These are phyloP conservation scores for Yamadazyma ubonensis DNA, from an alignment of 805 yeast genomes.

Conservation along the genomic window DNA sequence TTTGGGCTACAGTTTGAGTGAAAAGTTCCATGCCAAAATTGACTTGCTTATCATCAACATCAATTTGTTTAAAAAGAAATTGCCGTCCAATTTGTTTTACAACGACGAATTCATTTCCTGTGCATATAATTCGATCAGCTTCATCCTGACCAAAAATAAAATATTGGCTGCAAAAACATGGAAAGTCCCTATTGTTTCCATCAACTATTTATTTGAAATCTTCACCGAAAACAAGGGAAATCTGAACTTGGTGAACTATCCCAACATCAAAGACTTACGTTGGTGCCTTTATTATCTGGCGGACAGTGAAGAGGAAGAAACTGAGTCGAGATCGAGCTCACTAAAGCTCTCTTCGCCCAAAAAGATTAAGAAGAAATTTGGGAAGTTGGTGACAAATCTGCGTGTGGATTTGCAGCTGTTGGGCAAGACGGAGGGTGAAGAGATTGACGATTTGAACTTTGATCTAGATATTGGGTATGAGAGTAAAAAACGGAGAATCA, in stretches of 20 bases:
- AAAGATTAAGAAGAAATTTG: constrained; percentile 45
- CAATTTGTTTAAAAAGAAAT: constrained; percentile 41
- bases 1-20: constrained; percentile 52
- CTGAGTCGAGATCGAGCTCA: constrained; percentile 3
- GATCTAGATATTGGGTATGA: constrained; percentile 15
- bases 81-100: constrained; percentile 42
- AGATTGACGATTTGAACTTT: constrained; percentile 12
- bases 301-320: not conserved
- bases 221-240: constrained; percentile 19
- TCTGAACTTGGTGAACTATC: constrained; percentile 16
- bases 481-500: constrained; percentile 8
- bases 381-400: constrained; percentile 22
- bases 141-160: constrained; percentile 50
- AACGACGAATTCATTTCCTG: constrained; percentile 33
- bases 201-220: constrained; percentile 46
- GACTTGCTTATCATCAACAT: constrained; percentile 59
- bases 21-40: constrained; percentile 47
- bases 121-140: constrained; percentile 33
- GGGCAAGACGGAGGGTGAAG: not conserved
- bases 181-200: constrained; percentile 57
- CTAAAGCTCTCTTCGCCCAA: constrained; percentile 54
- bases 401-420: constrained; percentile 1
- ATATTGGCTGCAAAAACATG: constrained; percentile 58
- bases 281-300: constrained; percentile 60
- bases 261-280: constrained; percentile 42